Conservation (phyloP, 208 protist genomes). For the Tritrichomonas musculus region DNA sequence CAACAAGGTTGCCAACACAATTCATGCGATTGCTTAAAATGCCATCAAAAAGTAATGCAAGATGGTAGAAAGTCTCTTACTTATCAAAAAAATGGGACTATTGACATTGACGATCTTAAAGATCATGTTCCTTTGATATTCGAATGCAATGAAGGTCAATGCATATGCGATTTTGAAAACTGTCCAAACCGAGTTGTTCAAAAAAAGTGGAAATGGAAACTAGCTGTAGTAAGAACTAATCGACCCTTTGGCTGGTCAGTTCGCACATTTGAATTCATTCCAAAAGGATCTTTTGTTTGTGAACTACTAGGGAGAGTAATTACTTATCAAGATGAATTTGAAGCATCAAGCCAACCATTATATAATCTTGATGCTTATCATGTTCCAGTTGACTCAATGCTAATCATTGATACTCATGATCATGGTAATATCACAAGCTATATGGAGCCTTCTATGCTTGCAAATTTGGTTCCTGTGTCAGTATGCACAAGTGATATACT, state of each 20-base stretch:
- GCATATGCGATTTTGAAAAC: background rate
- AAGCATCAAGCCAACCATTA: conserved; percentile 19
- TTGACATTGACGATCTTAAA: background rate
- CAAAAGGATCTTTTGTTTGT: conserved; percentile 38
- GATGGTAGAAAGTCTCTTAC: background rate
- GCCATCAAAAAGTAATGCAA: background rate
- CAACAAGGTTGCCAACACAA: background rate
- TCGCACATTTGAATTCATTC: conserved; percentile 35
- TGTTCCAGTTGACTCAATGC: background rate
- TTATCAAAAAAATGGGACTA: background rate
- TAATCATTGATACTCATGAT: conserved; percentile 36
- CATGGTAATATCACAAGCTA: conserved; percentile 41
- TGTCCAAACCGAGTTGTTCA: background rate
- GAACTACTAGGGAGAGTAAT: conserved; percentile 52
- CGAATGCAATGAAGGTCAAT: background rate
- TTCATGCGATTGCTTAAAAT: background rate
- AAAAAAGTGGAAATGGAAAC: background rate
- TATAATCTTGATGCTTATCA: conserved; percentile 34
- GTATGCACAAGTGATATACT: background rate
- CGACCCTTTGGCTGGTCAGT: conserved; percentile 41
- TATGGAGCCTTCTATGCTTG: conserved; percentile 45
- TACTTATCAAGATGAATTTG: background rate
- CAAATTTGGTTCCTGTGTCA: conserved; percentile 37
- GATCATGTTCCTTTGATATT: background rate
- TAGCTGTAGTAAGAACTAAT: background rate